Percentiles rank a stretch among this genome's conserved stretches.
phyloP scores from a whole-genome alignment of 331 rosid species.

The Quercus phellos region DNA sequence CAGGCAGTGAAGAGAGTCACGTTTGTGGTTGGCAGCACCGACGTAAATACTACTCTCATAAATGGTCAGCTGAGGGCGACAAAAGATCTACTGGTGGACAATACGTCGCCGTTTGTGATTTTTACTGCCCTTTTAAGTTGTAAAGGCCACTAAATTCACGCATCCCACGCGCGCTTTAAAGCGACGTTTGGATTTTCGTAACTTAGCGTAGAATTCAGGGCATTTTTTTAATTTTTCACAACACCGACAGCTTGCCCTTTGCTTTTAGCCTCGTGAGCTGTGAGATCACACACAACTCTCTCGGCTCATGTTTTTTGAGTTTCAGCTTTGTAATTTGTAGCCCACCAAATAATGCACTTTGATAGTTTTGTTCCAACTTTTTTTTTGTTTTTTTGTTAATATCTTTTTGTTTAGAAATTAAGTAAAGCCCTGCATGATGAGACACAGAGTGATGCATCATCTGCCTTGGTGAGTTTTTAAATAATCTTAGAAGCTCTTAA shows the following conservation, averaged over 20 bases:
- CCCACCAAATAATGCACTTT: too few species aligned
- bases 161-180: conserved; percentile 15
- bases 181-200: conserved; percentile 15
- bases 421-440: background rate
- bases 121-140: background rate
- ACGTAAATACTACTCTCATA: background rate
- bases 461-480: too few species aligned
- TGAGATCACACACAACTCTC: background rate
- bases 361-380: background rate
- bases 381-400: too few species aligned
- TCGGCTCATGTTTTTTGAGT: conserved; percentile 11
- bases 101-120: conserved; percentile 25
- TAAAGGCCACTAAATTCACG: background rate
- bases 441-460: too few species aligned
- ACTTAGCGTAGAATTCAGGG: conserved; percentile 35
- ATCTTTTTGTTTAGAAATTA: background rate
- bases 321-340: background rate
- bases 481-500: too few species aligned
- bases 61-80: conserved; percentile 29
- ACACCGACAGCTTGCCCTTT: conserved; percentile 32
- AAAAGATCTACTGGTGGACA: conserved; percentile 30
- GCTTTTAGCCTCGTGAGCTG: background rate
- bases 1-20: background rate
- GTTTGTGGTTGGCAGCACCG: background rate
- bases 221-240: conserved; percentile 7